phyloP scores from a whole-genome alignment of 164 flowering plant genomes.

The Warburgia ugandensis region DNA sequence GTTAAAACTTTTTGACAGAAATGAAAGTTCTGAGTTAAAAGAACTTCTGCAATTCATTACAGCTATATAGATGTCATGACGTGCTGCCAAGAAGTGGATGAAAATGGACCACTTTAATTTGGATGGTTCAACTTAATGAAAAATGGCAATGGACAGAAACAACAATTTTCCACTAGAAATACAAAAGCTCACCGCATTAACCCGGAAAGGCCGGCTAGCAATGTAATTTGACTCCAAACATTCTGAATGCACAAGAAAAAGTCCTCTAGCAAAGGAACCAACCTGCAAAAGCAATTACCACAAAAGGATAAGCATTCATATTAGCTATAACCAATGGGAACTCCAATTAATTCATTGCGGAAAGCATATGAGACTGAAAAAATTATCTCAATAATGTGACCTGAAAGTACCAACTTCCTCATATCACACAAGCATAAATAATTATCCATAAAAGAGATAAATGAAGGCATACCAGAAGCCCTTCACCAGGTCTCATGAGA shows the following conservation, averaged over 20 bases:
- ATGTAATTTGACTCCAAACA: conserved; percentile 88
- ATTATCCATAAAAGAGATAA: not conserved
- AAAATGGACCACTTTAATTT: not conserved
- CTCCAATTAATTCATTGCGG: not conserved
- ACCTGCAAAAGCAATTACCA: conserved; percentile 32
- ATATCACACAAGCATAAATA: not conserved
- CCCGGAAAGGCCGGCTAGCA: conserved; percentile 91
- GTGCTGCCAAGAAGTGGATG: not conserved
- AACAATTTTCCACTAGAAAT: not conserved
- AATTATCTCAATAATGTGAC: not conserved
- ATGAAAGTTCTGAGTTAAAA: no score
- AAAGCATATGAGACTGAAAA: no score
- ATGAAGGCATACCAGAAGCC: conserved; percentile 62
- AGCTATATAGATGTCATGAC: not conserved
- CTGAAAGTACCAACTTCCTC: not conserved
- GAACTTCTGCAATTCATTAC: not conserved
- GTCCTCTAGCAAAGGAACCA: conserved; percentile 91
- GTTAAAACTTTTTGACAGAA: no score
- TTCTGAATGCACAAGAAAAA: conserved; percentile 90
- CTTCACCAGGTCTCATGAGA: conserved; percentile 92
- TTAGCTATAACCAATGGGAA: not conserved
- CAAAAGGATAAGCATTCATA: not conserved
- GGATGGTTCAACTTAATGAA: not conserved
- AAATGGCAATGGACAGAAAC: not conserved
- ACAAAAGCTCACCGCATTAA: conserved; percentile 69